Evolutionary conservation across 1,139 yeast genomes (phyloP), one percentile per base, ranked within the genome.

Genomic region (Protomyces inouyei): DNA sequence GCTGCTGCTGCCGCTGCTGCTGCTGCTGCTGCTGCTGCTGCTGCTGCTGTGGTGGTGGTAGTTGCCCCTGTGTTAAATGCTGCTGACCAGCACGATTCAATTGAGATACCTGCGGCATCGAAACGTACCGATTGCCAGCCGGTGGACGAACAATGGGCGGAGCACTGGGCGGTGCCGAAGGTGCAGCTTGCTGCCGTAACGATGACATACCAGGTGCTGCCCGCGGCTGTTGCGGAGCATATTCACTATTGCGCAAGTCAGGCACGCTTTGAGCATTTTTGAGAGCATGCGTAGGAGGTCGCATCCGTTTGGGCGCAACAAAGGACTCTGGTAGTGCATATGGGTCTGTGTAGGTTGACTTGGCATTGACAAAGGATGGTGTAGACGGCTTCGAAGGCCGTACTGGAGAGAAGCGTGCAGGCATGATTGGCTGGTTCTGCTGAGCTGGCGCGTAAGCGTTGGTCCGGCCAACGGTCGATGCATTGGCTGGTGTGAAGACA

Each of bases 311-410:
- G 32, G 43, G 25, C n/a, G 56, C 43, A 10, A 59, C 63, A 37
- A 59, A 35, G 3, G 38, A 16, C 18, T 59, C 63, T 25, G 63
- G 63, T 5, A 59, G 45, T 8, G 63, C 63, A 40, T 59, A 59
- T 9, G 63, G 63, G 52, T 59, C 63, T 12, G 45, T 52, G 23
- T 59, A 59, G 9, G 38, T 55, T 4, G 54, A 51, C n/a, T 59
- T 59, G 6, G 40, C 63, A 28, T 28, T 52, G 37, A 59, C 63
- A 28, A 59, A 59, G 12, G 57, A 54, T 5, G 63, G 52, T 16
- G 63, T 43, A n/a, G 52, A 28, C 28, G 57, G 32, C 46, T 37
- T 54, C 16, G 16, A 18, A 23, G 36, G 14, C 36, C 21, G 37
- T 5, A 18, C 23, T 38, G 52, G 16, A 14, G 46, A 10, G 4